phyloP scores from a whole-genome alignment of 805 yeast species.

The Wickerhamomyces bovis region DNA sequence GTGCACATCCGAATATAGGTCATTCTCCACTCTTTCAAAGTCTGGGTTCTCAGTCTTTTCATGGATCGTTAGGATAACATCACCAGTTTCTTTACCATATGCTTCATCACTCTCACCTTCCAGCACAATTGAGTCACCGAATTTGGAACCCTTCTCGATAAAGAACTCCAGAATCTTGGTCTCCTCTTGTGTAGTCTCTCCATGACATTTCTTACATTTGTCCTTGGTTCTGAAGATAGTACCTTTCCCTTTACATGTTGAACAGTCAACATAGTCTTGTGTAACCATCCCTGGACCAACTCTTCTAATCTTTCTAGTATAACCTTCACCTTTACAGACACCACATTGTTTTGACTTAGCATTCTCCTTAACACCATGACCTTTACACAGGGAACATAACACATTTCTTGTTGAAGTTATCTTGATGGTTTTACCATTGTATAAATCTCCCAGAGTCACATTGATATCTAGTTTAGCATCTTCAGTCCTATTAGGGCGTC shows the following conservation, averaged over 20 bases:
- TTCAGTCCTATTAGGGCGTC: conserved; percentile 38
- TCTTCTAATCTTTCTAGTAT: conserved; percentile 49
- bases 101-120: conserved; percentile 73
- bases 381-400: conserved; percentile 68
- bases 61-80: conserved; percentile 58
- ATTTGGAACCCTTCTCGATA: conserved; percentile 63
- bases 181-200: conserved; percentile 55
- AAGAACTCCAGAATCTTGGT: conserved; percentile 71
- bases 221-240: conserved; percentile 54
- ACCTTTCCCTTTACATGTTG: conserved; percentile 69
- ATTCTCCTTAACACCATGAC: conserved; percentile 64
- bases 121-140: conserved; percentile 55
- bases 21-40: conserved; percentile 58
- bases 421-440: conserved; percentile 74
- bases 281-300: conserved; percentile 75
- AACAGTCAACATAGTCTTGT: conserved; percentile 55
- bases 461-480: conserved; percentile 64
- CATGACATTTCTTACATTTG: conserved; percentile 71
- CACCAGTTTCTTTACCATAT: conserved; percentile 70
- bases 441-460: conserved; percentile 67
- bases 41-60: conserved; percentile 27
- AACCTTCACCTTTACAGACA: conserved; percentile 70
- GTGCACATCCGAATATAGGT: conserved; percentile 52
- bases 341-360: conserved; percentile 54
- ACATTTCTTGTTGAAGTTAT: conserved; percentile 66